Conservation (phyloP, 2,329 filamentous ascomycete genomes). For the Dryadomyces sulphureus region DNA sequence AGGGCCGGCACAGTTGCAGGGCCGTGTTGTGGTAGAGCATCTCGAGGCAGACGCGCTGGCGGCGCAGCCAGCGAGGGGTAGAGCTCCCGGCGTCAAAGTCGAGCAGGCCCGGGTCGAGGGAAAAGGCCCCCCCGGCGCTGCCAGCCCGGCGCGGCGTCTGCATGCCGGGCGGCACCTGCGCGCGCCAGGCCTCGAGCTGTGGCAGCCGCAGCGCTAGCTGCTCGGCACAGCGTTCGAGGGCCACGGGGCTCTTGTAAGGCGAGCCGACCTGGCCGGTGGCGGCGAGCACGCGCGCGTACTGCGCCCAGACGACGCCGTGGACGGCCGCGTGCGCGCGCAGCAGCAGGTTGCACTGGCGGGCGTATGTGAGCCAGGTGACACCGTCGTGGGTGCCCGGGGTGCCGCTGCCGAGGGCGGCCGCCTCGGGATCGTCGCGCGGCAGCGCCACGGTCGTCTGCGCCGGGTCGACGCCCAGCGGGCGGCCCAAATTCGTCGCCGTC, state of each 20-base stretch:
- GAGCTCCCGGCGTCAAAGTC: not conserved
- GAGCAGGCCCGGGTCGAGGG: not conserved
- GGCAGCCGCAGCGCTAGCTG: not conserved
- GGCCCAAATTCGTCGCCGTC: conserved; percentile 29
- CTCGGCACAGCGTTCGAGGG: conserved; percentile 4
- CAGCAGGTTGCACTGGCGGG: conserved; percentile 20
- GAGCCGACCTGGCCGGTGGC: not conserved
- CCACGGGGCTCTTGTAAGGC: not conserved
- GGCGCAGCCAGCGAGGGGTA: conserved; percentile 24
- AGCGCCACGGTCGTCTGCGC: conserved; percentile 18
- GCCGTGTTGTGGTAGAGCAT: conserved; percentile 23
- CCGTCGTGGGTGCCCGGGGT: not conserved
- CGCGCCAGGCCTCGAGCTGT: not conserved
- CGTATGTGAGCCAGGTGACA: conserved; percentile 24
- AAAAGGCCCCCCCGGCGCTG: not conserved
- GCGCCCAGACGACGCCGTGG: conserved; percentile 11
- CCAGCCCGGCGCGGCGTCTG: not conserved
- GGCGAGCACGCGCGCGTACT: not conserved
- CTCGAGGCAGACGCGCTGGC: conserved; percentile 25
- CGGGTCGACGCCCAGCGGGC: conserved; percentile 22
- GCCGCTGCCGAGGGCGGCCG: not conserved
- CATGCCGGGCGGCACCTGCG: conserved; percentile 1
- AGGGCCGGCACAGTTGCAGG: conserved; percentile 23
- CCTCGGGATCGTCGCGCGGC: conserved; percentile 17
- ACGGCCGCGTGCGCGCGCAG: conserved; percentile 17